These are phyloP conservation scores for Venturiaceae sp. DNA, from an alignment of 2,329 filamentous ascomycete genomes.

Conservation along the genomic window DNA sequence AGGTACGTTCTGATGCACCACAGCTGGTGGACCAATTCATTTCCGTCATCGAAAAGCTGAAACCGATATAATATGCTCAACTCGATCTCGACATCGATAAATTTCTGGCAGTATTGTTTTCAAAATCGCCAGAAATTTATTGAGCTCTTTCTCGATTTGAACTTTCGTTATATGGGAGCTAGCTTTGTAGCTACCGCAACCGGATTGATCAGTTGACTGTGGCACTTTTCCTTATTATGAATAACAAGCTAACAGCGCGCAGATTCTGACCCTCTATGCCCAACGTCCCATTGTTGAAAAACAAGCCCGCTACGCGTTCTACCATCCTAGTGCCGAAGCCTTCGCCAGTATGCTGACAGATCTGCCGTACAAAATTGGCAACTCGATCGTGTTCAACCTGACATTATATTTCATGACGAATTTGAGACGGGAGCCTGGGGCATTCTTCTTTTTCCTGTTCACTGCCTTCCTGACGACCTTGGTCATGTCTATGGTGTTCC, in stretches of 20 bases:
- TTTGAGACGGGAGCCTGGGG: constrained; percentile 59
- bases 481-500: constrained; percentile 80
- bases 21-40: too few species aligned
- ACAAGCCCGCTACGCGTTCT: constrained; percentile 75
- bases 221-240: background rate
- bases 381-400: constrained; percentile 67
- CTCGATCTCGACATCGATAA: background rate
- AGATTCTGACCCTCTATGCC: constrained; percentile 76
- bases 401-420: constrained; percentile 83
- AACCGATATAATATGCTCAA: too few species aligned
- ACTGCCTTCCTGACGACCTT: constrained; percentile 65
- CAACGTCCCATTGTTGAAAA: constrained; percentile 92
- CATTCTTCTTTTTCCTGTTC: constrained; percentile 81
- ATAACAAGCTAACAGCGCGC: constrained; percentile 1
- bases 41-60: too few species aligned
- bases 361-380: constrained; percentile 71
- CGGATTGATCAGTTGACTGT: too few species aligned
- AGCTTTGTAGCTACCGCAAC: too few species aligned
- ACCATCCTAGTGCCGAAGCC: constrained; percentile 85
- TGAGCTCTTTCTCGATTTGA: background rate
- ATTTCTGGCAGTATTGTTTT: too few species aligned
- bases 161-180: constrained; percentile 17
- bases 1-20: constrained; percentile 36
- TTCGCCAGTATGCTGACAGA: constrained; percentile 78
- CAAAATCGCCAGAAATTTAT: too few species aligned